Evolutionary conservation across 768 basidiomycete species (phyloP), one percentile per base, ranked within the genome.

Genomic region (Boletus bicolor): DNA sequence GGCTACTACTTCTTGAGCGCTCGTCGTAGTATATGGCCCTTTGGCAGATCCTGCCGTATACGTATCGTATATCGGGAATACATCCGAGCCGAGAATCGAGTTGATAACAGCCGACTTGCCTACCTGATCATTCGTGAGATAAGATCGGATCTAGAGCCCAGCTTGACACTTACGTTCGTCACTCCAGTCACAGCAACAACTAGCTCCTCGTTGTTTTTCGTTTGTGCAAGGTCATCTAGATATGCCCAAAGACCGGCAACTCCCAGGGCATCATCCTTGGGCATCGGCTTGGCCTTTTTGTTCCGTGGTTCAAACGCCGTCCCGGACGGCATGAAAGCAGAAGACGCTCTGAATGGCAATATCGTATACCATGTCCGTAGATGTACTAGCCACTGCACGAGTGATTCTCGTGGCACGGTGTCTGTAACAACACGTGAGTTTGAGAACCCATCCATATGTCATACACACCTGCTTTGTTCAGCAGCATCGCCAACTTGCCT

Each of bases 31-130:
- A 36, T 46, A 71, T 9, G 86, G 87, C 26, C 82, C 80, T 35
- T 78, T 78, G 34, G 78, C 78, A 24, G 80, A 78, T 36, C 73
- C 73, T 24, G 77, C 67, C 38, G 79, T 68, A n/a, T 82, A 56
- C 38, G 64, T 62, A 21, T 70, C 70, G 67, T 89, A 93, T 8
- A 89, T 75, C 8, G 83, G 77, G 19, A 89, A 68, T 9, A 73
- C 73, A 12, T 76, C 63, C 51, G 76, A 80, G 46, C 75, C 75
- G 17, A 83, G 66, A 30, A 97, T 75, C 3, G 92, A 88, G 71
- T 97, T 94, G 62, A 96, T 76, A 44, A 96, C 76, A 0, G 91
- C 80, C 47, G 89, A 90, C 76, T 97, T 96, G 14, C 94, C 94
- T 12, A 79, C 77, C 89, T 92, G 53, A 14, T 52, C n/a, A 55